Evolutionary conservation across 225 moss, liverwort and hornwort genomes (phyloP).

Genomic region (Takakia lepidozioides): DNA sequence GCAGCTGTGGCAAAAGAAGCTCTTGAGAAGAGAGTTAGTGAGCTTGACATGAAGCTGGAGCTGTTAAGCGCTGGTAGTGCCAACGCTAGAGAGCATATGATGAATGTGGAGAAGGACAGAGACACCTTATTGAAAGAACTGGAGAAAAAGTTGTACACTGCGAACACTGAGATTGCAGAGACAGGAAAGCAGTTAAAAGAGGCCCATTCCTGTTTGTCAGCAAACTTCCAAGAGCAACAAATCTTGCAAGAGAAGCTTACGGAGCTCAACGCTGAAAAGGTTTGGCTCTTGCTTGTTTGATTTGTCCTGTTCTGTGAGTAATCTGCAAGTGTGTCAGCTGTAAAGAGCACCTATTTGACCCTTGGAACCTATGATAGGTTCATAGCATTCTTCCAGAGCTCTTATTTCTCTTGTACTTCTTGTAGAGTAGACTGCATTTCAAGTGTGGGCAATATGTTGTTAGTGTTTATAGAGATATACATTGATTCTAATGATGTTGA

Average conservation of each 20-base stretch:
- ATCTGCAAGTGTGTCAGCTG: no score
- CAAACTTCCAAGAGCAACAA: conserved; percentile 29
- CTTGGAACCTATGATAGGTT: no score
- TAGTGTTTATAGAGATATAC: no score
- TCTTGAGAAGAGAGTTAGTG: conserved; percentile 13
- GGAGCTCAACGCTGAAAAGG: conserved; percentile 48
- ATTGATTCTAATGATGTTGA: no score
- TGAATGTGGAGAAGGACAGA: conserved; percentile 17
- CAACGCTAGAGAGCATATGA: conserved; percentile 16
- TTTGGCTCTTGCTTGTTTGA: neutral
- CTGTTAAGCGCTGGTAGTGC: conserved; percentile 11
- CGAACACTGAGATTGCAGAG: conserved; percentile 30
- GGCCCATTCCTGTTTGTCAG: conserved; percentile 32
- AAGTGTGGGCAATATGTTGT: no score
- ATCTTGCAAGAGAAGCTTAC: conserved; percentile 25
- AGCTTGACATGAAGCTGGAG: conserved; percentile 18
- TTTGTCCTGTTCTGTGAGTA: no score
- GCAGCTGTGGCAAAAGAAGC: conserved; percentile 11
- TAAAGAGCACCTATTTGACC: no score
- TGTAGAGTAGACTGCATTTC: no score
- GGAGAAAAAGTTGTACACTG: conserved; percentile 23
- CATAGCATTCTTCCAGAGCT: no score
- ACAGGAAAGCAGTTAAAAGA: conserved; percentile 35
- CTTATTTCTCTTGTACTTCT: no score
- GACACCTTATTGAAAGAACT: conserved; percentile 22